phyloP scores from a whole-genome alignment of 2,329 filamentous ascomycete genomes.

The Falciphora oryzae region DNA sequence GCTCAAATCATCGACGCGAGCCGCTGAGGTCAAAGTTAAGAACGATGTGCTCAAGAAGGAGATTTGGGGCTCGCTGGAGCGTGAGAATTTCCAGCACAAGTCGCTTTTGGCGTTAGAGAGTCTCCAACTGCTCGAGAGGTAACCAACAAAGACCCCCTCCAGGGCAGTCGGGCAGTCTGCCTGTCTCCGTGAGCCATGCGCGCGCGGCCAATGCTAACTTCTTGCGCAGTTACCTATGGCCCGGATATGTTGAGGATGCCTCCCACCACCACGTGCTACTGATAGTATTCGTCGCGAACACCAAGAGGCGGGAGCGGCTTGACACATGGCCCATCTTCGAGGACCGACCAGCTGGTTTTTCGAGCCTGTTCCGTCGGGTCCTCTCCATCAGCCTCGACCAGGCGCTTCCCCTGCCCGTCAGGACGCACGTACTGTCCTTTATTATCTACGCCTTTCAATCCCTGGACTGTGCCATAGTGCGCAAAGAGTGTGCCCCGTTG shows the following conservation, averaged over 20 bases:
- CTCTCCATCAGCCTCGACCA: slow-evolving; percentile 78
- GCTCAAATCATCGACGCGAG: slow-evolving; percentile 60
- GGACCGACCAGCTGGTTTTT: slow-evolving; percentile 74
- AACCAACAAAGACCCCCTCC: neutral
- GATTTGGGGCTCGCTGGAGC: slow-evolving; percentile 85
- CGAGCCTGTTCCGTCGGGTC: slow-evolving; percentile 80
- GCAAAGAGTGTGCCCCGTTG: slow-evolving; percentile 92
- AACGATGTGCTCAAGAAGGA: slow-evolving; percentile 80
- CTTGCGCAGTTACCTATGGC: slow-evolving; percentile 75
- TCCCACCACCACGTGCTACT: slow-evolving; percentile 90
- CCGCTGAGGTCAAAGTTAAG: slow-evolving; percentile 65
- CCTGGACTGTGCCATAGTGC: slow-evolving; percentile 78
- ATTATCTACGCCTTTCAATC: slow-evolving; percentile 91
- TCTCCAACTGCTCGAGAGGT: slow-evolving; percentile 83
- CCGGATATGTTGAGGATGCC: slow-evolving; percentile 79
- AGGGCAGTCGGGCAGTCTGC: neutral
- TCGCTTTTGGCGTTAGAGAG: slow-evolving; percentile 81
- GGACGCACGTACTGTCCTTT: slow-evolving; percentile 82
- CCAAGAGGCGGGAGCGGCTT: slow-evolving; percentile 81
- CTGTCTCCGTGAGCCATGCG: neutral
- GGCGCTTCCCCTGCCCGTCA: slow-evolving; percentile 59
- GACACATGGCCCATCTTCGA: slow-evolving; percentile 84
- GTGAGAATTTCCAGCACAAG: slow-evolving; percentile 70
- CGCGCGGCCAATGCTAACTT: neutral
- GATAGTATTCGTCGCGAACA: slow-evolving; percentile 77